Evolutionary conservation across 257 asterid genomes (phyloP).

Genomic region (Gentiana straminea): DNA sequence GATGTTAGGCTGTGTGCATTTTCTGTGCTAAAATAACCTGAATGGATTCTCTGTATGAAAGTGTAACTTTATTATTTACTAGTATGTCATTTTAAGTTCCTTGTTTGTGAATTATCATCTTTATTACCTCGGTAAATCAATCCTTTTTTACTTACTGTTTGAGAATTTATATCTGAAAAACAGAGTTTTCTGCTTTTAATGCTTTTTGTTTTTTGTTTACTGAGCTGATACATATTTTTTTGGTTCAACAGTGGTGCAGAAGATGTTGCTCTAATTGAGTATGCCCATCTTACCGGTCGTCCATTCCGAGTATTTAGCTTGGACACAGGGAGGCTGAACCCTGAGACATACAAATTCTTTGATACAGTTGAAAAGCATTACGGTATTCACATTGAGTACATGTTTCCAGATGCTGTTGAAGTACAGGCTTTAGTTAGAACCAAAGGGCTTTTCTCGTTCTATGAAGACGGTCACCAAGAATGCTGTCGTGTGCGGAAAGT

Average conservation of each 20-base stretch:
- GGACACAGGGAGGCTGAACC: slow-evolving; percentile 82
- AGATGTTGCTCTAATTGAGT: slow-evolving; percentile 80
- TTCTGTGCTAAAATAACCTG: too few relatives aligned
- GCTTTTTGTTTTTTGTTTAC: too few relatives aligned
- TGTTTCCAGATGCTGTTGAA: slow-evolving; percentile 78
- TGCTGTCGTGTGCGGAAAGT: slow-evolving; percentile 92
- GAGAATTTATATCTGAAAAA: too few relatives aligned
- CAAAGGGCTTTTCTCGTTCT: slow-evolving; percentile 87
- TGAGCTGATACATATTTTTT: not conserved
- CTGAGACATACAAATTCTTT: slow-evolving; percentile 65
- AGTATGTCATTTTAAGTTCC: too few relatives aligned
- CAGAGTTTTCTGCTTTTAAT: too few relatives aligned
- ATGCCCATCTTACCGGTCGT: slow-evolving; percentile 71
- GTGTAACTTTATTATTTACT: too few relatives aligned
- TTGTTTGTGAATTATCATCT: not conserved
- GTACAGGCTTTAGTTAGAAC: slow-evolving; percentile 69
- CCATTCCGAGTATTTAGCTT: slow-evolving; percentile 83
- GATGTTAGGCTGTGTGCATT: too few relatives aligned
- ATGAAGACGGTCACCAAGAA: slow-evolving; percentile 88
- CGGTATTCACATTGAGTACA: slow-evolving; percentile 66
- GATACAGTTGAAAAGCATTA: slow-evolving; percentile 77
- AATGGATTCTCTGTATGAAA: too few relatives aligned
- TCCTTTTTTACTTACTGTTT: not conserved
- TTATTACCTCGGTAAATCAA: not conserved
- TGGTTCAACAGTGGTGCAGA: slow-evolving; percentile 68